Conservation (phyloP, 768 basidiomycete genomes). For the Pisolithus microcarpus region DNA sequence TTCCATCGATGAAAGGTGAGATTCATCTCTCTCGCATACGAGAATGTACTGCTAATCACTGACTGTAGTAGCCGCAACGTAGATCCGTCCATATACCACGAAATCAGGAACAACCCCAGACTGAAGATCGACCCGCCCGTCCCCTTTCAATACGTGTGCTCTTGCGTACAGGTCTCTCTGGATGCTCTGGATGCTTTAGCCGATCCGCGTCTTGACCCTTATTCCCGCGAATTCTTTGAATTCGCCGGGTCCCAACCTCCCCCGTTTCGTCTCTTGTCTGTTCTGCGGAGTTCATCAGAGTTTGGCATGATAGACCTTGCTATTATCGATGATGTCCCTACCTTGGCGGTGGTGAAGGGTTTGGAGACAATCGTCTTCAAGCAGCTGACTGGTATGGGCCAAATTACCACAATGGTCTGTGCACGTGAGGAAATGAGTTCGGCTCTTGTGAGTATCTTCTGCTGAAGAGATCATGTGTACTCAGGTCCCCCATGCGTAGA, state of each 20-base stretch:
- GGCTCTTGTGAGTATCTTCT: conserved; percentile 15
- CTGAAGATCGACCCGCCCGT: conserved; percentile 36
- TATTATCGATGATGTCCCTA: conserved; percentile 35
- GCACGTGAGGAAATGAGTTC: conserved; percentile 25
- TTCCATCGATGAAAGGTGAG: conserved; percentile 14
- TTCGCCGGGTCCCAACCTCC: conserved; percentile 28
- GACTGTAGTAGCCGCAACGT: conserved; percentile 9
- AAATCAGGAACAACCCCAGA: conserved; percentile 26
- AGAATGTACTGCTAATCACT: conserved; percentile 2
- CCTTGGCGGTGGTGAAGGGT: conserved; percentile 36
- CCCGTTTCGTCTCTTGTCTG: conserved; percentile 36
- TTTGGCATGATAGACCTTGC: conserved; percentile 37
- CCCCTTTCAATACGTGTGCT: conserved; percentile 39
- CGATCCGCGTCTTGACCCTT: conserved; percentile 34
- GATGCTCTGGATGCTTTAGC: conserved; percentile 37
- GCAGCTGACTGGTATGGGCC: conserved; percentile 30
- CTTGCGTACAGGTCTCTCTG: conserved; percentile 37
- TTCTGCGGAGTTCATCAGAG: conserved; percentile 30
- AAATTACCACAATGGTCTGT: conserved; percentile 34
- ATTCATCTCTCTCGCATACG: neutral
- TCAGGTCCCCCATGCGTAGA: conserved; percentile 24
- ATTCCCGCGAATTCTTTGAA: conserved; percentile 31
- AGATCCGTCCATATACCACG: conserved; percentile 26
- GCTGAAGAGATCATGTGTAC: neutral
- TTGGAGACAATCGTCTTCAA: conserved; percentile 38